A percentile compares a stretch with the other conserved stretches of the same genome.
phyloP scores from a whole-genome alignment of 306 rosid species.

The Vicia villosa region DNA sequence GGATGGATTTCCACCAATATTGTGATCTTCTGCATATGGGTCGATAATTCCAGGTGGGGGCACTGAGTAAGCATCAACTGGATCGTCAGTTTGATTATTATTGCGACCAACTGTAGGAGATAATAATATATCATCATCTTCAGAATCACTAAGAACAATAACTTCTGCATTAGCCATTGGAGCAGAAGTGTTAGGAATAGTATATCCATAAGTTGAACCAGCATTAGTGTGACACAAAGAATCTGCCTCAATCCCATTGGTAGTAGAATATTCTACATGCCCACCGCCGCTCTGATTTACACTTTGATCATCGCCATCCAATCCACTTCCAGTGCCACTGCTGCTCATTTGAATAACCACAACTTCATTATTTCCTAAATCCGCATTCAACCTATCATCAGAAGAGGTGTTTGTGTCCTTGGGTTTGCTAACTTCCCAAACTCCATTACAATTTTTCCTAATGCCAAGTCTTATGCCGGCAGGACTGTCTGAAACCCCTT shows the following conservation, averaged over 20 bases:
- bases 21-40: slow-evolving; percentile 66
- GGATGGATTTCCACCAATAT: slow-evolving; percentile 64
- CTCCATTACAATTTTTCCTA: slow-evolving; percentile 73
- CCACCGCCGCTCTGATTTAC: slow-evolving; percentile 82
- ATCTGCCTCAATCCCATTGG: slow-evolving; percentile 80
- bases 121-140: slow-evolving; percentile 61
- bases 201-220: slow-evolving; percentile 66
- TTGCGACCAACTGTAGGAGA: slow-evolving; percentile 52
- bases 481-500: slow-evolving; percentile 77
- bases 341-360: slow-evolving; percentile 94
- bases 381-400: slow-evolving; percentile 57
- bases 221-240: slow-evolving; percentile 58
- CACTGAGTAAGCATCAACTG: slow-evolving; percentile 54
- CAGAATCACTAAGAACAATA: slow-evolving; percentile 92
- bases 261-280: slow-evolving; percentile 60
- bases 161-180: slow-evolving; percentile 61
- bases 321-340: slow-evolving; percentile 85
- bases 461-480: slow-evolving; percentile 74
- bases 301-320: slow-evolving; percentile 91
- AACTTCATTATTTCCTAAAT: slow-evolving; percentile 59
- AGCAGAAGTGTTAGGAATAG: slow-evolving; percentile 54
- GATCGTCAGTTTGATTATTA: slow-evolving; percentile 52
- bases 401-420: slow-evolving; percentile 63
- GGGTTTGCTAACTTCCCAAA: slow-evolving; percentile 87
- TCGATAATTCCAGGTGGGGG: slow-evolving; percentile 63